phyloP scores from a whole-genome alignment of 257 asterid genomes.

The Lycium ferocissimum region DNA sequence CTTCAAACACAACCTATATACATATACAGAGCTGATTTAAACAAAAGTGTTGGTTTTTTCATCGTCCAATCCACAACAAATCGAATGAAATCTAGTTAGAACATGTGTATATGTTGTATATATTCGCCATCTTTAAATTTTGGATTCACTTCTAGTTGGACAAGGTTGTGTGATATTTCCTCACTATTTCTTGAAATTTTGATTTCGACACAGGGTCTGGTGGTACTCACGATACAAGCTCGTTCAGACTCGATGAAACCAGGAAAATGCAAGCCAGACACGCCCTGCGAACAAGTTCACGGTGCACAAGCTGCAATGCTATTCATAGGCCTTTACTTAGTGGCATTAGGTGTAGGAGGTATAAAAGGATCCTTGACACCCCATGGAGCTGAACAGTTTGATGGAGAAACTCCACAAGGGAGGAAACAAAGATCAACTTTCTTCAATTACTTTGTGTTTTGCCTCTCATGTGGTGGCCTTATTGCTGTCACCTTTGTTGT shows the following conservation, averaged over 20 bases:
- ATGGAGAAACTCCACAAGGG: slow-evolving; percentile 61
- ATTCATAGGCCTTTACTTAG: slow-evolving; percentile 69
- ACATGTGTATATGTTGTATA: not conserved
- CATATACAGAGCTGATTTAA: not conserved
- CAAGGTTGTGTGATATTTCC: not conserved
- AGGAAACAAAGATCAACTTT: slow-evolving; percentile 80
- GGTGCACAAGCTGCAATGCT: slow-evolving; percentile 77
- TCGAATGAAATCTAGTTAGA: not conserved
- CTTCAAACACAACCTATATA: not conserved
- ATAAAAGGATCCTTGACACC: slow-evolving; percentile 79
- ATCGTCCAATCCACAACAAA: not conserved
- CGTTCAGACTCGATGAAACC: slow-evolving; percentile 61
- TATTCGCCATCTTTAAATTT: not conserved
- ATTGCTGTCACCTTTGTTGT: slow-evolving; percentile 80
- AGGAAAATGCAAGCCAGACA: slow-evolving; percentile 49
- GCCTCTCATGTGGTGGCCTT: slow-evolving; percentile 76
- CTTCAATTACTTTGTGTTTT: slow-evolving; percentile 84
- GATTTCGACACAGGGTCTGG: slow-evolving; percentile 60
- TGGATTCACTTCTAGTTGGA: not conserved
- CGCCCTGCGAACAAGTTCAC: slow-evolving; percentile 60
- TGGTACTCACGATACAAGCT: slow-evolving; percentile 81
- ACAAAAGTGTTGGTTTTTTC: not conserved
- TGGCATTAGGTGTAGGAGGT: slow-evolving; percentile 81
- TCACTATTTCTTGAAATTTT: not conserved
- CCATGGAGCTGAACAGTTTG: slow-evolving; percentile 89